Percentiles rank a stretch among this genome's conserved stretches.
Evolutionary conservation across 345 rosid species (phyloP).

Genomic region (Orychophragmus violaceus): DNA sequence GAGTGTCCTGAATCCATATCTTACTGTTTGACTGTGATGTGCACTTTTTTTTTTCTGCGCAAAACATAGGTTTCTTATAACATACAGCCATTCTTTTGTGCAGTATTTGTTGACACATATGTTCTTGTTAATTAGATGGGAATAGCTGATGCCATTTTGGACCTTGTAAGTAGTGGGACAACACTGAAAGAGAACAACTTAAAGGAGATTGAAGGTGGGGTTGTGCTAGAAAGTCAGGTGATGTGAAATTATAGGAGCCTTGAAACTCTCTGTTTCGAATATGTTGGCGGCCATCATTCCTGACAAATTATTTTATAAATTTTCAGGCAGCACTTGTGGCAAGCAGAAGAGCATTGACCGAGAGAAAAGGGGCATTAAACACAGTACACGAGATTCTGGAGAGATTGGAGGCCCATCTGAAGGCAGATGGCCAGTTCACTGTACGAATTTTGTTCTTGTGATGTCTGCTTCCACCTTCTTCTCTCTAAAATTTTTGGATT

Average conservation of each 20-base stretch:
- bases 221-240: slow-evolving; percentile 91
- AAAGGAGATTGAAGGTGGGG: slow-evolving; percentile 91
- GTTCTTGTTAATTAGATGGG: slow-evolving; percentile 67
- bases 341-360: slow-evolving; percentile 67
- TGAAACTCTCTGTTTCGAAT: neutral
- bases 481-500: slow-evolving; percentile 1
- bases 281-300: neutral
- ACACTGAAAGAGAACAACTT: slow-evolving; percentile 87
- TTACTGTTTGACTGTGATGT: neutral
- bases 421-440: slow-evolving; percentile 74
- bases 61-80: too few species aligned
- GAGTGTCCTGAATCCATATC: neutral
- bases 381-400: slow-evolving; percentile 82
- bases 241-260: neutral
- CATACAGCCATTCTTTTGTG: too few species aligned
- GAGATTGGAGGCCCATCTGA: slow-evolving; percentile 91
- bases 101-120: slow-evolving; percentile 5
- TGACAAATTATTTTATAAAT: neutral
- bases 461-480: neutral
- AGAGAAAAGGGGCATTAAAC: slow-evolving; percentile 54
- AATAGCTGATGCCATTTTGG: slow-evolving; percentile 94
- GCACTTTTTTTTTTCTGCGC: too few species aligned
- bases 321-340: slow-evolving; percentile 87
- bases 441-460: slow-evolving; percentile 31
- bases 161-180: slow-evolving; percentile 97